A percentile compares a stretch with the other conserved stretches of the same genome.
Conservation (phyloP, 1,284 basidiomycete species). For the Clitocybe nebularis region DNA sequence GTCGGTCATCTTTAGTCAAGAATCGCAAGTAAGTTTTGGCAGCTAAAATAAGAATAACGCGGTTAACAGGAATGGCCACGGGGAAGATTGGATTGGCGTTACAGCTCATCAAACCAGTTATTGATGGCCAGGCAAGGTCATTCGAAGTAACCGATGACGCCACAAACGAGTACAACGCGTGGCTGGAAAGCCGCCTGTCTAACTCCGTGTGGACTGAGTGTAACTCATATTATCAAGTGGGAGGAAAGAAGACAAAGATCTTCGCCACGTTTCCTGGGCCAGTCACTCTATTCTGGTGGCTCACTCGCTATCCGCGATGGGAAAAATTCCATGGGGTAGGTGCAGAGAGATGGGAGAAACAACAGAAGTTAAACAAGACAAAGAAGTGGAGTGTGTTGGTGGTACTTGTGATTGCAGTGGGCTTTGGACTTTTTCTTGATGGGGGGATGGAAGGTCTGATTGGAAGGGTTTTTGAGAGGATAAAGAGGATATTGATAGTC, state of each 20-base stretch:
- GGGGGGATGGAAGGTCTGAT: neutral
- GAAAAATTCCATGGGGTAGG: slow-evolving; percentile 34
- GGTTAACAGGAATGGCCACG: too few relatives aligned
- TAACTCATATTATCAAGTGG: slow-evolving; percentile 44
- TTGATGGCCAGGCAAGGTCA: slow-evolving; percentile 40
- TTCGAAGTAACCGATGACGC: slow-evolving; percentile 41
- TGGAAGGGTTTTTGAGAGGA: slow-evolving; percentile 1
- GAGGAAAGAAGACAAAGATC: slow-evolving; percentile 33
- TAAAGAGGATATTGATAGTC: slow-evolving; percentile 8
- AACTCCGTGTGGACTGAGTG: slow-evolving; percentile 46
- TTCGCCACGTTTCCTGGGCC: slow-evolving; percentile 46
- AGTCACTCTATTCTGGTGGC: slow-evolving; percentile 46
- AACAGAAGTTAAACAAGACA: slow-evolving; percentile 18
- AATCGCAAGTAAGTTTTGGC: slow-evolving; percentile 38
- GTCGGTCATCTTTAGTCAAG: slow-evolving; percentile 48
- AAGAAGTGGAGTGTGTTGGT: slow-evolving; percentile 18
- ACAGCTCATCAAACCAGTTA: slow-evolving; percentile 44
- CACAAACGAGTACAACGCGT: slow-evolving; percentile 40
- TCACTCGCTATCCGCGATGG: slow-evolving; percentile 35
- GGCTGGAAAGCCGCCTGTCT: slow-evolving; percentile 41
- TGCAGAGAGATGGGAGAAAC: slow-evolving; percentile 27
- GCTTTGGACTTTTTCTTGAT: slow-evolving; percentile 7
- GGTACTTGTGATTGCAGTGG: slow-evolving; percentile 8
- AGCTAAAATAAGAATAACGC: slow-evolving; percentile 9
- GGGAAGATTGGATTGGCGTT: slow-evolving; percentile 43